These are phyloP conservation scores for Cladosporium phlei DNA, from an alignment of 2,329 filamentous ascomycete genomes.

Conservation along the genomic window DNA sequence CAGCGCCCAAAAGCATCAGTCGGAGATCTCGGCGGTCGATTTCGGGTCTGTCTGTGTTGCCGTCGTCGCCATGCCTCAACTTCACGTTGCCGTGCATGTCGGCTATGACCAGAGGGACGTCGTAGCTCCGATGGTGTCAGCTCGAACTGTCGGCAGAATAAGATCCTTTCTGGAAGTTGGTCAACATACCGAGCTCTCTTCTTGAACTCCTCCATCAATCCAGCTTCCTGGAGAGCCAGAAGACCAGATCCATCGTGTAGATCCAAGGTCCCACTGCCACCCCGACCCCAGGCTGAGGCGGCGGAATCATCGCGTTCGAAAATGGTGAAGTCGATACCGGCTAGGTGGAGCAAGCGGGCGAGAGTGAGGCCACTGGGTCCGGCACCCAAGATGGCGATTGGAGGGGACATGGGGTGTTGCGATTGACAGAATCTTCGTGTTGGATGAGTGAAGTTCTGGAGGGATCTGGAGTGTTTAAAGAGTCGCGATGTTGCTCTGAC, in stretches of 20 bases:
- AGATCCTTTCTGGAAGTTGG: constrained; percentile 16
- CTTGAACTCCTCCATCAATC: constrained; percentile 28
- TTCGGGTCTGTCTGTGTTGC: constrained; percentile 35
- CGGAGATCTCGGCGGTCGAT: constrained; percentile 38
- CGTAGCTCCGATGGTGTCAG: constrained; percentile 13
- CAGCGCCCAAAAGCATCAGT: constrained; percentile 33
- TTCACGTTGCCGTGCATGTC: constrained; percentile 21
- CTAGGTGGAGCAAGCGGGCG: constrained; percentile 24
- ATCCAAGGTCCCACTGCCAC: constrained; percentile 29
- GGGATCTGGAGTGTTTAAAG: no score
- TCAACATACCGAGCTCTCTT: constrained; percentile 19
- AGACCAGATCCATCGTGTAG: constrained; percentile 28
- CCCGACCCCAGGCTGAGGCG: constrained; percentile 6
- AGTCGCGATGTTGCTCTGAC: no score
- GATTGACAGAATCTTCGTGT: no score
- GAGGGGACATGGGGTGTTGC: constrained; percentile 18
- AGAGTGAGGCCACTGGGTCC: constrained; percentile 30
- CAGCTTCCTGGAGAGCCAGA: constrained; percentile 27
- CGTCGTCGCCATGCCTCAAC: constrained; percentile 17
- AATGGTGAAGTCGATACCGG: constrained; percentile 23
- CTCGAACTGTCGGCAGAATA: constrained; percentile 8
- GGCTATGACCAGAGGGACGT: constrained; percentile 19
- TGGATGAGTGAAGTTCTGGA: no score
- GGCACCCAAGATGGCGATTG: constrained; percentile 32
- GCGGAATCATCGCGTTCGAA: constrained; percentile 26